These are phyloP conservation scores for Schwanniomyces vanrijiae DNA, from an alignment of 805 yeast species.

Conservation along the genomic window DNA sequence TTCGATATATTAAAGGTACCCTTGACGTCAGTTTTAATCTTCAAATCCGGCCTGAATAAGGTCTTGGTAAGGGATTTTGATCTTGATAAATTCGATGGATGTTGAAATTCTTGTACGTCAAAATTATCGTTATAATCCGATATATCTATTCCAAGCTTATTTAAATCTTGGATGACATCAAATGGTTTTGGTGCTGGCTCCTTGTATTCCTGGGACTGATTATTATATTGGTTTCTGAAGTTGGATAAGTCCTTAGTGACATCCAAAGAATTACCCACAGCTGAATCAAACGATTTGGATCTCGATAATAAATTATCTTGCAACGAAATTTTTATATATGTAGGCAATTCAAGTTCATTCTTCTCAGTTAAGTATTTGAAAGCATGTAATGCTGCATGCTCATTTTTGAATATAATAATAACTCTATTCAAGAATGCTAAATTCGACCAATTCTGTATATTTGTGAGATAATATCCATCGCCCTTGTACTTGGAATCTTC, in stretches of 20 bases:
- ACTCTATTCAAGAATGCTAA: slow-evolving; percentile 37
- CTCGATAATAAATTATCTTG: slow-evolving; percentile 40
- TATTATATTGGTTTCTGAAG: slow-evolving; percentile 21
- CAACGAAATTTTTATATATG: slow-evolving; percentile 26
- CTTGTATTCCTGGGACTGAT: slow-evolving; percentile 15
- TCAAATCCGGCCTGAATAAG: slow-evolving; percentile 33
- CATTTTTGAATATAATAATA: slow-evolving; percentile 37
- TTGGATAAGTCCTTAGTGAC: slow-evolving; percentile 21
- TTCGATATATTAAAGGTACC: neutral
- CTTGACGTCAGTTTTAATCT: slow-evolving; percentile 16
- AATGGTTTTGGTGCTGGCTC: slow-evolving; percentile 39
- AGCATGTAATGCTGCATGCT: slow-evolving; percentile 24
- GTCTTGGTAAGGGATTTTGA: slow-evolving; percentile 34
- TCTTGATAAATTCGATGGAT: slow-evolving; percentile 11
- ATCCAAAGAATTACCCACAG: slow-evolving; percentile 16
- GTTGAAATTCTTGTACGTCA: slow-evolving; percentile 20
- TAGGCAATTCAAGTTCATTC: slow-evolving; percentile 8
- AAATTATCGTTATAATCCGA: slow-evolving; percentile 20
- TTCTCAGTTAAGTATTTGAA: slow-evolving; percentile 18
- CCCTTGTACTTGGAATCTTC: slow-evolving; percentile 11
- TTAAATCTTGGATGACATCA: slow-evolving; percentile 26
- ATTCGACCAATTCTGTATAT: slow-evolving; percentile 37
- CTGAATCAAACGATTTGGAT: slow-evolving; percentile 29
- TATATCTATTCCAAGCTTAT: slow-evolving; percentile 32
- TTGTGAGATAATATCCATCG: slow-evolving; percentile 22